Evolutionary conservation across 257 asterid genomes (phyloP).

Genomic region (Solanum paucissectum): DNA sequence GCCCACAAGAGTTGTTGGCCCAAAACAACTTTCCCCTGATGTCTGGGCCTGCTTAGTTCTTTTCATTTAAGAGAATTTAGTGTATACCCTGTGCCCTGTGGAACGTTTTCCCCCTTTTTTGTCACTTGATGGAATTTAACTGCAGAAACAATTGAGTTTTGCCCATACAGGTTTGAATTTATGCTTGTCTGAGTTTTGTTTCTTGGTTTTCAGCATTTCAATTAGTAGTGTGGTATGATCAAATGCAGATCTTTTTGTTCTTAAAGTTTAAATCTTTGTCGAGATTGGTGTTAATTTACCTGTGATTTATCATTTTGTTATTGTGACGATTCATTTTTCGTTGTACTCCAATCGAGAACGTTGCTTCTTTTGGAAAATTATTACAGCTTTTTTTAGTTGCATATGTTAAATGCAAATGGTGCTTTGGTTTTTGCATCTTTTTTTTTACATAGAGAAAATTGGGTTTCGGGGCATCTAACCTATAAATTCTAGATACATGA

Average conservation of each 20-base stretch:
- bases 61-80: not conserved
- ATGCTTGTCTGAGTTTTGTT: not conserved
- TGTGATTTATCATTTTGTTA: not conserved
- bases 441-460: not conserved
- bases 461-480: not conserved
- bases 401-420: not conserved
- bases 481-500: not conserved
- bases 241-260: not conserved
- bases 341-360: not conserved
- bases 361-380: not conserved
- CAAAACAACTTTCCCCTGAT: too few species aligned
- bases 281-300: not conserved
- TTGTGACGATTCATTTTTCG: not conserved
- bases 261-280: not conserved
- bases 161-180: not conserved
- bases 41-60: too few species aligned
- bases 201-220: not conserved
- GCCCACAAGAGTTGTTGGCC: too few species aligned
- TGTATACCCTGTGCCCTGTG: not conserved
- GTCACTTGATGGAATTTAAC: not conserved
- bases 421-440: not conserved
- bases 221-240: not conserved
- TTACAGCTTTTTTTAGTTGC: too few species aligned
- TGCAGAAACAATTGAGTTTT: not conserved
- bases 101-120: not conserved